A percentile compares a stretch with the other conserved stretches of the same genome.
phyloP scores from a whole-genome alignment of 805 yeast species.

The Candida loeiensis region DNA sequence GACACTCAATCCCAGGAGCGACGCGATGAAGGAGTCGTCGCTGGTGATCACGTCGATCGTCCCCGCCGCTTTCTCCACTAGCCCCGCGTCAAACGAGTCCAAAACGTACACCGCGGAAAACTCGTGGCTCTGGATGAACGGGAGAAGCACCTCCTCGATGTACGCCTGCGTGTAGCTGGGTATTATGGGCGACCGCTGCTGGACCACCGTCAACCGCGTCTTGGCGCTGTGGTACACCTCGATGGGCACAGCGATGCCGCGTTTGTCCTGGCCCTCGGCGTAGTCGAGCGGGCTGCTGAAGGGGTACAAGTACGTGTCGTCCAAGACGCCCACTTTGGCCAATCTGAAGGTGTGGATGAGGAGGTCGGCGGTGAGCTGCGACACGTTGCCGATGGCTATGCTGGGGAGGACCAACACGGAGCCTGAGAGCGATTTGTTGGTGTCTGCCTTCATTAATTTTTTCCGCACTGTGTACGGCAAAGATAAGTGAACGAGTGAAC shows the following conservation, averaged over 20 bases:
- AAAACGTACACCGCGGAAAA: slow-evolving; percentile 51
- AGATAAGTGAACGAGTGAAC: no score
- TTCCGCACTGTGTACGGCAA: neutral
- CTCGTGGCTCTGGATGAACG: slow-evolving; percentile 40
- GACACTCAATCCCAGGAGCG: slow-evolving; percentile 28
- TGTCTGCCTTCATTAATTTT: no score
- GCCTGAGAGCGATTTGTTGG: neutral
- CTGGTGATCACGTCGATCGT: slow-evolving; percentile 24
- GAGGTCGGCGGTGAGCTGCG: slow-evolving; percentile 77
- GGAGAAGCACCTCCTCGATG: slow-evolving; percentile 47
- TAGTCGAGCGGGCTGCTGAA: slow-evolving; percentile 77
- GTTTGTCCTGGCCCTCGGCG: slow-evolving; percentile 5
- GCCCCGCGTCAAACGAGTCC: slow-evolving; percentile 72
- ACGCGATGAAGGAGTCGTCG: slow-evolving; percentile 30
- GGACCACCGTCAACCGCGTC: slow-evolving; percentile 54
- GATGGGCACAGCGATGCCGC: slow-evolving; percentile 53
- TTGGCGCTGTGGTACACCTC: slow-evolving; percentile 55
- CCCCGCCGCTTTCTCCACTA: slow-evolving; percentile 26
- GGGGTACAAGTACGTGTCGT: slow-evolving; percentile 66
- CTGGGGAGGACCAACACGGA: slow-evolving; percentile 61
- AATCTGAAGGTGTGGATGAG: slow-evolving; percentile 61
- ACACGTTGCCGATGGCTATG: slow-evolving; percentile 84
- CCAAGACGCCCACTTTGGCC: slow-evolving; percentile 50
- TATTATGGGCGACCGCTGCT: slow-evolving; percentile 81
- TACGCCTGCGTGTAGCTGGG: slow-evolving; percentile 55